phyloP scores from a whole-genome alignment of 495 filamentous ascomycete genomes.

The Penicillium canescens region DNA sequence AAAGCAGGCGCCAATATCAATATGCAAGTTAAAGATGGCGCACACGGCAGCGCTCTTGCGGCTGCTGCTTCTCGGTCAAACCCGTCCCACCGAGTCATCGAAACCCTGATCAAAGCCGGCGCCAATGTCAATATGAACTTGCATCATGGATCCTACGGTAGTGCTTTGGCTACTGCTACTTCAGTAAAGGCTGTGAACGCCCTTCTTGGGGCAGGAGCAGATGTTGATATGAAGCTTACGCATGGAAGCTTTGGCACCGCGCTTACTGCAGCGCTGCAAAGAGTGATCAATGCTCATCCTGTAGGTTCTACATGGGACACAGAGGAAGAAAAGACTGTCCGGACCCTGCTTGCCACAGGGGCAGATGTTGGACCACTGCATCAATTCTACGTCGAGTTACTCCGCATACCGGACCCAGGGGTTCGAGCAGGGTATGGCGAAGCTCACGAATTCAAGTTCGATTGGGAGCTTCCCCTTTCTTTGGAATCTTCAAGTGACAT shows the following conservation, averaged over 20 bases:
- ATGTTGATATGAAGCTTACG: background rate
- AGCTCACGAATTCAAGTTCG: no score
- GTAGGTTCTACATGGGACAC: no score
- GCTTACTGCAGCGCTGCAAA: no score
- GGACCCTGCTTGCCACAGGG: no score
- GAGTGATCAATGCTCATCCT: no score
- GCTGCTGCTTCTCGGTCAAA: background rate
- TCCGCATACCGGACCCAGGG: no score
- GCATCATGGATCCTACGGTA: background rate
- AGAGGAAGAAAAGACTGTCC: no score
- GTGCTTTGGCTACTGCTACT: slow-evolving; percentile 1
- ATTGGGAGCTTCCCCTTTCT: no score
- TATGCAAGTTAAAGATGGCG: background rate
- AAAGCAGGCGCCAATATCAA: background rate
- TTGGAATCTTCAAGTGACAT: no score
- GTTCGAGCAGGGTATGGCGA: no score
- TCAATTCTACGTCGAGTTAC: no score
- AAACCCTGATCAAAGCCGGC: background rate
- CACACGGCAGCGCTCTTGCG: background rate
- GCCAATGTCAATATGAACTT: background rate
- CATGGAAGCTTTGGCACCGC: background rate
- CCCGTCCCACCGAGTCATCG: background rate
- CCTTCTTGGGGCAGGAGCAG: background rate
- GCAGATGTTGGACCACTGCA: no score
- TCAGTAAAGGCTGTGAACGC: background rate